Base-by-base conservation (phyloP, 164 flowering plant species). In the Piper longum region DNA sequence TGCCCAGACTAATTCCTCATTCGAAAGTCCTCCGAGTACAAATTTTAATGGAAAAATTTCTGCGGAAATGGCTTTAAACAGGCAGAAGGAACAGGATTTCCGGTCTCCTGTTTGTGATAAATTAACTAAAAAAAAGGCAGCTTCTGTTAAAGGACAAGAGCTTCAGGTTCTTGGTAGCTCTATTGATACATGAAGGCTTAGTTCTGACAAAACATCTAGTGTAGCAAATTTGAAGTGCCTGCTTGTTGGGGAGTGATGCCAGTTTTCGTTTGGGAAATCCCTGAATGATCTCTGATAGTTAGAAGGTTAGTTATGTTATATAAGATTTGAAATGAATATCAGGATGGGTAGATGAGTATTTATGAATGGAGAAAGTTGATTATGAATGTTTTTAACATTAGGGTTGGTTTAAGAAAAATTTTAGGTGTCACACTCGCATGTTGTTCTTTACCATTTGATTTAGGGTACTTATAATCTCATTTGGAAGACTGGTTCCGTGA, bases 151-250 rank as follows among this genome's bases (percentile, higher is more conserved):
- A 19, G 67, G 56, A 48, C 45, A 39, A 18, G 48, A 43, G 54
- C 52, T 61, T 16, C 43, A 57, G 62, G 57, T 48, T 40, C 56
- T 48, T 42, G 44, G 62, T 66, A 16, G 54, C 57, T 63, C 64
- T 18, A 4, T 26, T 26, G 36, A 26, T 26, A 26, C 36, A 26
- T 1, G 36, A 26, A 26, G 36, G 36, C 36, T 26, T 26, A 26
- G 36, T 26, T 63, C 64, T 36, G 4, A 61, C 69, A 62, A 57
- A 51, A 66, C 60, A 5, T 66, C 70, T 1, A 61, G n/a, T 18
- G 19, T 26, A 56, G 72, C 65, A 57, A 64, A 67, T 54, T 60
- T 61, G 45, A 61, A 61, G 39, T 62, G 44, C 57, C 44, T 40
- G 54, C 44, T 58, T 61, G 42, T 41, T 44, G 40, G 75, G 68